These are phyloP conservation scores for Dendrocalamus sinicus DNA, from an alignment of 176 grass and related monocot species.

Conservation along the genomic window DNA sequence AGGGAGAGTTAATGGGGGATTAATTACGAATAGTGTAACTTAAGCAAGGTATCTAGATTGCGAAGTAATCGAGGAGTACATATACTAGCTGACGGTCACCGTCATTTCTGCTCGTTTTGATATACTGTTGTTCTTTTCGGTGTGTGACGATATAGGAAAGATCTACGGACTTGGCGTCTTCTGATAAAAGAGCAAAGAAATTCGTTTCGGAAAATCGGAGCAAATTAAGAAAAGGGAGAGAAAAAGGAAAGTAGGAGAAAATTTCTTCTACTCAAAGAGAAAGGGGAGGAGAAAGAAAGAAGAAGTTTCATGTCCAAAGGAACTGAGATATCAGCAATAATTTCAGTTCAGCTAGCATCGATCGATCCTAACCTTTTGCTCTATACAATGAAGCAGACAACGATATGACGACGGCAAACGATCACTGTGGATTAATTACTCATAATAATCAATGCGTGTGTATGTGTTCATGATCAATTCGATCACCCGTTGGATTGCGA, in stretches of 20 bases:
- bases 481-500: not conserved
- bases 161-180: not conserved
- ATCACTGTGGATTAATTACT: not conserved
- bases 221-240: no score
- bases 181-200: not conserved
- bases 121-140: not conserved
- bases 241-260: not conserved
- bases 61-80: not conserved
- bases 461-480: not conserved
- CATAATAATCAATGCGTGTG: not conserved
- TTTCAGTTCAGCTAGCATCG: slow-evolving; percentile 9
- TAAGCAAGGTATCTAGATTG: not conserved
- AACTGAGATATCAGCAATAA: slow-evolving; percentile 41
- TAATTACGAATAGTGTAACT: not conserved
- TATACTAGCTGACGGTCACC: not conserved
- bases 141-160: not conserved
- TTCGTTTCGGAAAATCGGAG: no score
- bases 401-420: slow-evolving; percentile 36
- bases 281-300: not conserved
- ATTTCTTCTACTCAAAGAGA: slow-evolving; percentile 12
- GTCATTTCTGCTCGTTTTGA: not conserved
- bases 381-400: not conserved
- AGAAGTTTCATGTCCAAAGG: not conserved
- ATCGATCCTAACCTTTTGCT: not conserved
- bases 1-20: not conserved